Conservation (phyloP, 306 rosid genomes). For the Comarum palustre region DNA sequence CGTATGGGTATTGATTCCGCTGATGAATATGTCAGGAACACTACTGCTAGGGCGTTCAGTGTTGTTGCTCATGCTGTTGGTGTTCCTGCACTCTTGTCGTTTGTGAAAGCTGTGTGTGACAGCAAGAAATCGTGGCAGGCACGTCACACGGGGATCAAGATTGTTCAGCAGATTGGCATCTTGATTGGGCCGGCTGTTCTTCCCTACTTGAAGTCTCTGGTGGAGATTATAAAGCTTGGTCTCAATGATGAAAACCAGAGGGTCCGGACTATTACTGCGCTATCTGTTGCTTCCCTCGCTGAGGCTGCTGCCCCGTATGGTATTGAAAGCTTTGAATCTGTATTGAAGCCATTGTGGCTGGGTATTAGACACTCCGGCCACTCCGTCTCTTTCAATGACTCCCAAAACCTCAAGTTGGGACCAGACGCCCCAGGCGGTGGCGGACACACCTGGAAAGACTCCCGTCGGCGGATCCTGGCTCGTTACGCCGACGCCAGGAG, state of each 20-base stretch:
- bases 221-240: constrained; percentile 83
- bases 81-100: constrained; percentile 82
- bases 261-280: constrained; percentile 84
- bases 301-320: constrained; percentile 97
- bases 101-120: constrained; percentile 89
- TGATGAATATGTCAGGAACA: constrained; percentile 86
- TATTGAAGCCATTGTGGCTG: constrained; percentile 83
- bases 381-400: too few relatives aligned
- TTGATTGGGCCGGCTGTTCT: constrained; percentile 88
- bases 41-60: constrained; percentile 92
- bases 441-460: constrained; percentile 62
- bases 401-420: constrained; percentile 48
- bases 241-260: constrained; percentile 86
- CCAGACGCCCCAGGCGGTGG: constrained; percentile 69
- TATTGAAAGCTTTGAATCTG: constrained; percentile 90
- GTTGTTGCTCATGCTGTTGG: constrained; percentile 94
- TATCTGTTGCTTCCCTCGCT: constrained; percentile 87
- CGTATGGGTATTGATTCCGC: constrained; percentile 13
- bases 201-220: constrained; percentile 83
- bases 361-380: constrained; percentile 47
- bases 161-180: constrained; percentile 95
- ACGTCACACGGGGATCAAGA: constrained; percentile 89
- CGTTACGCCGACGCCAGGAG: constrained; percentile 65
- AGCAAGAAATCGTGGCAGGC: constrained; percentile 98
- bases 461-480: constrained; percentile 64